Percentiles rank a stretch among this genome's conserved stretches.
phyloP scores from a whole-genome alignment of 352 stramenopile genomes.

The Globisporangium spiculum region DNA sequence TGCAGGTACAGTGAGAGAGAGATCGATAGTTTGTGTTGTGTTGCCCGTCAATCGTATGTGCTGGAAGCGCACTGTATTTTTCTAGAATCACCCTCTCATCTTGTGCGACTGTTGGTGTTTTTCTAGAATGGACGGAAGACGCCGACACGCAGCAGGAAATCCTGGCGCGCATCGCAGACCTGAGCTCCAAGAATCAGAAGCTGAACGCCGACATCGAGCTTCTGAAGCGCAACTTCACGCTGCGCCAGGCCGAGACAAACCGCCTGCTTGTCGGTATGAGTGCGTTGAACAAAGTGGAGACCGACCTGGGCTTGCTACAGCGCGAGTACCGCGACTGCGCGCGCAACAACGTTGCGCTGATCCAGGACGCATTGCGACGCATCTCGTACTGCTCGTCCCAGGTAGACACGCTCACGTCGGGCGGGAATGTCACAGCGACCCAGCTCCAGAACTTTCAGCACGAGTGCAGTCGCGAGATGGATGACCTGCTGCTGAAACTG shows the following conservation, averaged over 20 bases:
- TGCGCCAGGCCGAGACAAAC: constrained; percentile 34
- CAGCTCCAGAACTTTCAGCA: constrained; percentile 42
- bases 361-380: constrained; percentile 49
- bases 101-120: not conserved
- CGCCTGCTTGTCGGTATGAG: constrained; percentile 34
- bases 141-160: constrained; percentile 24
- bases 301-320: constrained; percentile 38
- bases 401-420: constrained; percentile 39
- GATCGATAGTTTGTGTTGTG: not conserved
- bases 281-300: constrained; percentile 36
- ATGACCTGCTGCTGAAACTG: constrained; percentile 37
- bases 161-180: constrained; percentile 18
- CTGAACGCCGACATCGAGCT: constrained; percentile 36
- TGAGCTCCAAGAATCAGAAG: constrained; percentile 34
- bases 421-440: constrained; percentile 27
- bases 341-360: constrained; percentile 40
- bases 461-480: constrained; percentile 49
- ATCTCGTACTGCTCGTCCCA: constrained; percentile 52
- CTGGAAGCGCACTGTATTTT: not conserved
- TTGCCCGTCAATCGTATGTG: not conserved
- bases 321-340: constrained; percentile 44
- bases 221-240: constrained; percentile 36
- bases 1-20: not conserved
- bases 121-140: constrained; percentile 3
- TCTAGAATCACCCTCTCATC: not conserved